A percentile compares a stretch with the other conserved stretches of the same genome.
These are phyloP conservation scores for Penstemon barbatus DNA, from an alignment of 257 asterid species.

Conservation along the genomic window DNA sequence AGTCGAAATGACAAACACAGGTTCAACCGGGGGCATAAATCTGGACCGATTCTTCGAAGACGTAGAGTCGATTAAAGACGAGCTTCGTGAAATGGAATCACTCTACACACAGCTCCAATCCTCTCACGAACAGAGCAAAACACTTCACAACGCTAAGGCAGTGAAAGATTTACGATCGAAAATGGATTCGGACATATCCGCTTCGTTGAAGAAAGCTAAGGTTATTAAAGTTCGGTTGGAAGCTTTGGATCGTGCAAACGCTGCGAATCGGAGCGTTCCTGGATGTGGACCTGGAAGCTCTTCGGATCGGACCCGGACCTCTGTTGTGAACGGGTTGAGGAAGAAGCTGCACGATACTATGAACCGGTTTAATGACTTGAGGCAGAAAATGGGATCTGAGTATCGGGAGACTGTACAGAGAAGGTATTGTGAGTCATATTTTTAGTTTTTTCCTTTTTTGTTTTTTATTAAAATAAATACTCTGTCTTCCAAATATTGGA, in stretches of 20 bases:
- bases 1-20: conserved; percentile 36
- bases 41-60: conserved; percentile 70
- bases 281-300: conserved; percentile 73
- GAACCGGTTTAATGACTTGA: conserved; percentile 57
- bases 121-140: conserved; percentile 58
- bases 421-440: conserved; percentile 31
- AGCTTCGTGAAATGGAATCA: conserved; percentile 56
- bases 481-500: no score
- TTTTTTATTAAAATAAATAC: no score
- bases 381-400: conserved; percentile 52
- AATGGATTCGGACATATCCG: conserved; percentile 37
- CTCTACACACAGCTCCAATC: conserved; percentile 51
- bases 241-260: conserved; percentile 51
- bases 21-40: conserved; percentile 45
- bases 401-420: conserved; percentile 56
- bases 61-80: conserved; percentile 69
- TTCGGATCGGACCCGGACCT: conserved; percentile 65
- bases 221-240: conserved; percentile 49
- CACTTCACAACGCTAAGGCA: conserved; percentile 44
- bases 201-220: conserved; percentile 50
- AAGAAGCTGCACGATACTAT: conserved; percentile 54
- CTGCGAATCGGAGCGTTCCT: conserved; percentile 52
- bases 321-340: conserved; percentile 64
- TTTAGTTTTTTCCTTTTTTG: no score
- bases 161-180: conserved; percentile 43